Conservation (phyloP, 164 flowering plant genomes). For the Berberis thunbergii region DNA sequence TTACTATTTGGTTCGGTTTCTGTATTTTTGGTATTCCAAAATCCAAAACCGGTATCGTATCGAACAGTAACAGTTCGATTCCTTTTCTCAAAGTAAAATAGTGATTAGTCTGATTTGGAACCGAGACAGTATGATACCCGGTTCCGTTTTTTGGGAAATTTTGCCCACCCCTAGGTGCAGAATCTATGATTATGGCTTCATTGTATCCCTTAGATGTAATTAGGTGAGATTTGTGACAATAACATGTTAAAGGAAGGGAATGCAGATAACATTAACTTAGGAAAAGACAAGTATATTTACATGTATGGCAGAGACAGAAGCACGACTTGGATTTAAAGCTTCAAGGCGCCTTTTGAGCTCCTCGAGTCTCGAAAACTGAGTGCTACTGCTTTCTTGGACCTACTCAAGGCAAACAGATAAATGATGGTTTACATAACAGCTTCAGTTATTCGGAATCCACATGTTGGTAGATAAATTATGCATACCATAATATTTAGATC, state of each 20-base stretch:
- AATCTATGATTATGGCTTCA: too few relatives aligned
- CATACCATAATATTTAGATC: constrained; percentile 75
- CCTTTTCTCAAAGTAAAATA: too few relatives aligned
- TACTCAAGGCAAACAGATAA: constrained; percentile 15
- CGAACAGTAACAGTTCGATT: too few relatives aligned
- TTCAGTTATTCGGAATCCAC: background rate
- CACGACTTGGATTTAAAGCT: constrained; percentile 76
- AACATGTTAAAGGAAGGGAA: background rate
- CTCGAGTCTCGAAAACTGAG: constrained; percentile 75
- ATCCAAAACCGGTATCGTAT: too few relatives aligned
- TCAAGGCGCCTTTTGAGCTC: constrained; percentile 83
- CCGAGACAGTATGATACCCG: too few relatives aligned
- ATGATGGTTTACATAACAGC: background rate
- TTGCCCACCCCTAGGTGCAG: too few relatives aligned
- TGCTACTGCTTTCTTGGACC: constrained; percentile 84
- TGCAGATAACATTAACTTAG: background rate
- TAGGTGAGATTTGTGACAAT: too few relatives aligned
- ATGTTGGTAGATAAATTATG: background rate
- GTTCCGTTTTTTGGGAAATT: too few relatives aligned
- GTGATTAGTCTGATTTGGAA: too few relatives aligned
- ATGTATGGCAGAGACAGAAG: constrained; percentile 31
- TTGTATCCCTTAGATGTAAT: too few relatives aligned
- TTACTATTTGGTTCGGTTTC: too few relatives aligned
- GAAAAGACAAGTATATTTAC: constrained; percentile 22
- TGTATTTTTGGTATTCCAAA: too few relatives aligned